Evolutionary conservation across 345 rosid genomes (phyloP).

Genomic region (Raphanus raphanistrum): DNA sequence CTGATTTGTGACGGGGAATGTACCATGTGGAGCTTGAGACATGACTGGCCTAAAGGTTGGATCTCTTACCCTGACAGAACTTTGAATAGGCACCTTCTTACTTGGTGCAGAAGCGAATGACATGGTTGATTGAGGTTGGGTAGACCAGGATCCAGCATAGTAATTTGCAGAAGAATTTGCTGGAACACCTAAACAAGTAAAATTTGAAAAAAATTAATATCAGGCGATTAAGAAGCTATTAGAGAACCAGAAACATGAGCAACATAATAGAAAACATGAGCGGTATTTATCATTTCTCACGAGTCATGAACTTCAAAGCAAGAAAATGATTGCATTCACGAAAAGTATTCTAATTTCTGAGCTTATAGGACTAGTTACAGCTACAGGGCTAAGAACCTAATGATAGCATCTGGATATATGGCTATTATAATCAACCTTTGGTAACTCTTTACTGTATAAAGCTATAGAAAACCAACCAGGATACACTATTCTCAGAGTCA

Average conservation of each 20-base stretch:
- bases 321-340: neutral
- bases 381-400: neutral
- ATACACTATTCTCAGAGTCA: neutral
- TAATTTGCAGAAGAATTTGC: slow-evolving; percentile 60
- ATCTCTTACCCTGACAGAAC: slow-evolving; percentile 49
- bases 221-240: too few species aligned
- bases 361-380: neutral
- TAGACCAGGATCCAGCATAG: slow-evolving; percentile 70
- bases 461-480: slow-evolving; percentile 9
- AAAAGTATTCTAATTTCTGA: neutral
- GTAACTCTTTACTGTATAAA: neutral
- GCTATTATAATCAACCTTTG: neutral
- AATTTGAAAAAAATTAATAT: neutral
- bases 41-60: slow-evolving; percentile 56
- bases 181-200: slow-evolving; percentile 47
- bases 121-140: slow-evolving; percentile 54
- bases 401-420: neutral
- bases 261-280: neutral
- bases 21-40: slow-evolving; percentile 54
- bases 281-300: neutral
- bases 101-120: slow-evolving; percentile 50
- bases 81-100: slow-evolving; percentile 54
- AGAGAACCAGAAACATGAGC: slow-evolving; percentile 1
- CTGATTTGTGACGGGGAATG: slow-evolving; percentile 51
- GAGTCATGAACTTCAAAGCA: neutral